These are phyloP conservation scores for Parathielavia appendiculata DNA, from an alignment of 495 filamentous ascomycete species.

Conservation along the genomic window DNA sequence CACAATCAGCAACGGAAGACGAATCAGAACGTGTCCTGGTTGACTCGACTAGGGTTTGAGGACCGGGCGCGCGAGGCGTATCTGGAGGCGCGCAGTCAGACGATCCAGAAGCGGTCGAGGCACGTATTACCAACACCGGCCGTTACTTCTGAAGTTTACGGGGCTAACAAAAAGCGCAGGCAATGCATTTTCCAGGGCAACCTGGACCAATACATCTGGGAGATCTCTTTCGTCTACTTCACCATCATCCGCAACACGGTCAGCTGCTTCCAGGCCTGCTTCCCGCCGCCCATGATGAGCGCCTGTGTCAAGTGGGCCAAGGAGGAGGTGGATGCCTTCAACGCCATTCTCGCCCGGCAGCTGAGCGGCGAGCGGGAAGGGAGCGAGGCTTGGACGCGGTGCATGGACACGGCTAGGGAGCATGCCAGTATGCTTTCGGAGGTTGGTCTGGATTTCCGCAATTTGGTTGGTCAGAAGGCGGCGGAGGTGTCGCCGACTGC, in stretches of 20 bases:
- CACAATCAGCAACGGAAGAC: slow-evolving; percentile 69
- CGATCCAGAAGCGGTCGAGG: slow-evolving; percentile 77
- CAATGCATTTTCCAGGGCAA: slow-evolving; percentile 93
- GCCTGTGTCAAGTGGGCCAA: slow-evolving; percentile 96
- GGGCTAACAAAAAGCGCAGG: slow-evolving; percentile 45
- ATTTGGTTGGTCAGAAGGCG: slow-evolving; percentile 52
- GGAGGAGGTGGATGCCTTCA: slow-evolving; percentile 85
- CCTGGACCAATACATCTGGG: slow-evolving; percentile 85
- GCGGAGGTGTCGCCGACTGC: slow-evolving; percentile 19
- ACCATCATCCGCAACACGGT: slow-evolving; percentile 88
- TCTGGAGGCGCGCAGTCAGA: slow-evolving; percentile 66
- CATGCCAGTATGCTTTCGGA: slow-evolving; percentile 77
- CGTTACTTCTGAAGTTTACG: neutral
- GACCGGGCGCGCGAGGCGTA: slow-evolving; percentile 84
- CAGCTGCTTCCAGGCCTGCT: slow-evolving; percentile 80
- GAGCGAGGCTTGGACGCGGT: slow-evolving; percentile 69
- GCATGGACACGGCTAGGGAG: slow-evolving; percentile 72
- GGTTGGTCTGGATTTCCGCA: slow-evolving; percentile 85
- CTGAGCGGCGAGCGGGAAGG: slow-evolving; percentile 70
- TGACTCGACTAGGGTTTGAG: slow-evolving; percentile 80
- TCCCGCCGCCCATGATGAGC: slow-evolving; percentile 78
- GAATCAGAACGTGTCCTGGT: slow-evolving; percentile 68
- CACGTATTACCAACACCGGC: slow-evolving; percentile 32
- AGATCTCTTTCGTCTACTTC: slow-evolving; percentile 96
- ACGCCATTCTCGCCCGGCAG: slow-evolving; percentile 72